Conservation (phyloP, 352 stramenopile species). For the Plasmopara halstedii region DNA sequence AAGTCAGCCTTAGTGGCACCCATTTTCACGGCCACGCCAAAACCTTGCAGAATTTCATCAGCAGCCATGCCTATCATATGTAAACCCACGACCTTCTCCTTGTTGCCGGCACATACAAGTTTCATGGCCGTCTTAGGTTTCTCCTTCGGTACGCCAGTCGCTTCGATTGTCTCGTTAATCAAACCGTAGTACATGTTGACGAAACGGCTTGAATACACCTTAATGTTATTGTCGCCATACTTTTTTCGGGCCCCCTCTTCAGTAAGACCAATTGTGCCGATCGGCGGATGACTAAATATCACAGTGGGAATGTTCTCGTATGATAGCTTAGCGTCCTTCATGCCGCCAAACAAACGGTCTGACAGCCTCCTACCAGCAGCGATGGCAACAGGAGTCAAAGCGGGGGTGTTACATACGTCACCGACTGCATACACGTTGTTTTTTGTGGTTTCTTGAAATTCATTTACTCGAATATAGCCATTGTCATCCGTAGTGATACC, state of each 20-base stretch:
- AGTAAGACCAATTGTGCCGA: slow-evolving; percentile 92
- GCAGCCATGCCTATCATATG: slow-evolving; percentile 93
- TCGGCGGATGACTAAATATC: slow-evolving; percentile 94
- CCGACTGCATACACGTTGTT: slow-evolving; percentile 75
- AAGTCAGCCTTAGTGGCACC: slow-evolving; percentile 96
- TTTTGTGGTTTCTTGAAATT: slow-evolving; percentile 86
- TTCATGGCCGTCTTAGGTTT: slow-evolving; percentile 96
- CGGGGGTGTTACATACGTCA: slow-evolving; percentile 56
- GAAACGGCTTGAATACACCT: slow-evolving; percentile 91
- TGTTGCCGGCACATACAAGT: slow-evolving; percentile 81
- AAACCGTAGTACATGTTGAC: too few species aligned
- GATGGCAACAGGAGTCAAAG: slow-evolving; percentile 83
- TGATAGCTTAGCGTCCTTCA: slow-evolving; percentile 43
- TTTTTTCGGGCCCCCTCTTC: slow-evolving; percentile 84
- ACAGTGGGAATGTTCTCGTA: slow-evolving; percentile 96
- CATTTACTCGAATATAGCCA: slow-evolving; percentile 81
- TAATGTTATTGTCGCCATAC: slow-evolving; percentile 87
- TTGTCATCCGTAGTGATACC: slow-evolving; percentile 51
- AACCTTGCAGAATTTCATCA: slow-evolving; percentile 99
- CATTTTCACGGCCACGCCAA: slow-evolving; percentile 98
- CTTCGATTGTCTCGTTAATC: too few species aligned
- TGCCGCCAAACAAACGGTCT: slow-evolving; percentile 83
- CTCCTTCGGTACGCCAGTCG: slow-evolving; percentile 26
- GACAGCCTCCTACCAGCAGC: slow-evolving; percentile 73
- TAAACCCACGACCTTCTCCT: slow-evolving; percentile 94